These are phyloP conservation scores for Boletus edulis DNA, from an alignment of 768 basidiomycete species.

Conservation along the genomic window DNA sequence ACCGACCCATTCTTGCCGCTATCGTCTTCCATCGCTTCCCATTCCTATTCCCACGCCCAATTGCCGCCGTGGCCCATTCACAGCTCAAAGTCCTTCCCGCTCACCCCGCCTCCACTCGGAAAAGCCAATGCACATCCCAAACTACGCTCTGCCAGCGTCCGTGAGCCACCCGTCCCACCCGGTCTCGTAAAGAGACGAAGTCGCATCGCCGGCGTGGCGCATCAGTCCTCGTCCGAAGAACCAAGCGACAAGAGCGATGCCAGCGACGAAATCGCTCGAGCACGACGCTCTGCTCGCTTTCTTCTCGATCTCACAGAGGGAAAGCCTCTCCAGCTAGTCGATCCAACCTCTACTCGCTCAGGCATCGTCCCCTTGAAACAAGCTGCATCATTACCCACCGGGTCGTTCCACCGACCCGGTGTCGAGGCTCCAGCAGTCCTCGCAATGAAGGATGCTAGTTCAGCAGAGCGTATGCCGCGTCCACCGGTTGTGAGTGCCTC, in stretches of 20 bases:
- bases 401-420: constrained; percentile 2
- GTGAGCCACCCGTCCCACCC: constrained; percentile 33
- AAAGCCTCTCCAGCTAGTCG: neutral
- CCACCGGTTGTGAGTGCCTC: constrained; percentile 26
- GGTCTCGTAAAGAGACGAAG: constrained; percentile 29
- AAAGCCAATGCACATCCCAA: constrained; percentile 30
- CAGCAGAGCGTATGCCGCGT: constrained; percentile 13
- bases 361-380: constrained; percentile 6
- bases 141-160: constrained; percentile 23
- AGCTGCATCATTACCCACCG: constrained; percentile 3
- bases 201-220: constrained; percentile 20
- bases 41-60: constrained; percentile 19
- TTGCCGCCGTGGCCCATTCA: constrained; percentile 27
- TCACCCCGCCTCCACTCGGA: constrained; percentile 28
- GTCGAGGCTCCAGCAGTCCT: constrained; percentile 1
- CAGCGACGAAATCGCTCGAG: constrained; percentile 15
- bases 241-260: constrained; percentile 28
- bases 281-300: constrained; percentile 9
- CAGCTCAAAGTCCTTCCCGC: constrained; percentile 30
- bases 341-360: neutral
- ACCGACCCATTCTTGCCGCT: constrained; percentile 26
- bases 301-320: neutral
- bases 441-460: neutral
- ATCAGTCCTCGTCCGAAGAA: constrained; percentile 29
- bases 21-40: constrained; percentile 16